Evolutionary conservation across 176 grass and related monocot genomes (phyloP).

Genomic region (Chrysopogon serrulatus): DNA sequence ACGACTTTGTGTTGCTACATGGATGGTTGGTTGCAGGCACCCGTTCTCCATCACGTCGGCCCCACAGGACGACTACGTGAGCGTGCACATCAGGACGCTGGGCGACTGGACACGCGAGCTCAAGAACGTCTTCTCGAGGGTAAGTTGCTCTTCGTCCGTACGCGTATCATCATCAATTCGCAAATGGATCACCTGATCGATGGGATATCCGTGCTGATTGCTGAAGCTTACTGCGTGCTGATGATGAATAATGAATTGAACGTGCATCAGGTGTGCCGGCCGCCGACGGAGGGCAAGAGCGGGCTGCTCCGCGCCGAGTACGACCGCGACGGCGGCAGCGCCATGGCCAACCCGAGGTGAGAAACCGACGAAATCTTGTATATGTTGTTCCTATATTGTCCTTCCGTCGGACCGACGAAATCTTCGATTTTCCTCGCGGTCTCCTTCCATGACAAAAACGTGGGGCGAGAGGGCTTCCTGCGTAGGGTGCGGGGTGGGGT

Average conservation of each 20-base stretch:
- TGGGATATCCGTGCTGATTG: no score
- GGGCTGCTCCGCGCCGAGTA: constrained; percentile 85
- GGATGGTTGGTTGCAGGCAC: constrained; percentile 43
- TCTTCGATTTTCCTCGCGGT: no score
- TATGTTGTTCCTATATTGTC: no score
- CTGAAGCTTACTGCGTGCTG: no score
- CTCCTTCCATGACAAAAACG: neutral
- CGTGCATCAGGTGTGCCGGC: constrained; percentile 62
- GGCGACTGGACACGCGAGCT: constrained; percentile 96
- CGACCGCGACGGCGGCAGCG: constrained; percentile 42
- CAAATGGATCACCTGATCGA: no score
- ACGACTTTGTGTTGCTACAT: neutral
- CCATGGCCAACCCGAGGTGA: constrained; percentile 53
- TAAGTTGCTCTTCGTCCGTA: no score
- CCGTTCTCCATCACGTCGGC: constrained; percentile 98
- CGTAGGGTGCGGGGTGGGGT: no score
- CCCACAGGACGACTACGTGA: constrained; percentile 76
- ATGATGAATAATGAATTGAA: no score
- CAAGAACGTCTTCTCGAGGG: constrained; percentile 79
- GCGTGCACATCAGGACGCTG: constrained; percentile 85
- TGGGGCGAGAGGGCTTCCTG: no score
- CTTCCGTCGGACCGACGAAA: no score
- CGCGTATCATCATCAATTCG: no score
- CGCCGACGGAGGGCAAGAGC: constrained; percentile 74
- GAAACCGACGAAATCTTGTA: no score